Percentiles rank a stretch among this genome's conserved stretches.
Conservation (phyloP, 805 yeast species). For the Yarrowia sp. region DNA sequence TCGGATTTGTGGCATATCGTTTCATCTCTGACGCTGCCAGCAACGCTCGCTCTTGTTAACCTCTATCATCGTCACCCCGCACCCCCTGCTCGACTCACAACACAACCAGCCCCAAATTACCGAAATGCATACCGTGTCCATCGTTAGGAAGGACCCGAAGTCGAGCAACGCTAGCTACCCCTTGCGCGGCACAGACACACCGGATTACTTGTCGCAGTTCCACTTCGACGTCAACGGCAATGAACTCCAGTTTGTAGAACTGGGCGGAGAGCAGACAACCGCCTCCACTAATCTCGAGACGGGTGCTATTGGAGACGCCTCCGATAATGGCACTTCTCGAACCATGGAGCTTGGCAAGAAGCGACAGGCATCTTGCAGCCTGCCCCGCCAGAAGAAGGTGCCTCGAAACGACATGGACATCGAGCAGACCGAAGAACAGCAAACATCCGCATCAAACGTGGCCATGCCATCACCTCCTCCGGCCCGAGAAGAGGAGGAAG, state of each 20-base stretch:
- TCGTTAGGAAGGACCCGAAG: slow-evolving; percentile 31
- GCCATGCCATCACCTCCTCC: slow-evolving; percentile 39
- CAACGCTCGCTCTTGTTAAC: not conserved
- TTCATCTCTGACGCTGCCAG: not conserved
- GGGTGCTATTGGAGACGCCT: not conserved
- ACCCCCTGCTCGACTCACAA: slow-evolving; percentile 13
- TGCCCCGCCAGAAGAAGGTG: slow-evolving; percentile 30
- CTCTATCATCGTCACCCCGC: not conserved
- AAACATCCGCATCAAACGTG: slow-evolving; percentile 35
- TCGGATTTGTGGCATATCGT: not conserved
- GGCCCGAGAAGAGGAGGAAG: slow-evolving; percentile 36
- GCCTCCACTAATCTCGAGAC: not conserved
- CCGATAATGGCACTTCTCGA: not conserved
- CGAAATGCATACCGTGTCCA: slow-evolving; percentile 36
- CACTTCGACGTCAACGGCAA: slow-evolving; percentile 35
- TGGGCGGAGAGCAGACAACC: slow-evolving; percentile 14
- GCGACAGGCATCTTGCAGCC: slow-evolving; percentile 31
- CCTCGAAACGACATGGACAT: slow-evolving; percentile 34
- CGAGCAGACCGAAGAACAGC: slow-evolving; percentile 33
- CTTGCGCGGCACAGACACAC: slow-evolving; percentile 31
- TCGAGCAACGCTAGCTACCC: slow-evolving; percentile 35
- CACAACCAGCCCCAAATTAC: slow-evolving; percentile 11
- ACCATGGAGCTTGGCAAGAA: slow-evolving; percentile 14
- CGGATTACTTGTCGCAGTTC: slow-evolving; percentile 38
- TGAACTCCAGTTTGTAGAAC: slow-evolving; percentile 36